phyloP scores from a whole-genome alignment of 2,329 filamentous ascomycete species.

The Fusarium poae region DNA sequence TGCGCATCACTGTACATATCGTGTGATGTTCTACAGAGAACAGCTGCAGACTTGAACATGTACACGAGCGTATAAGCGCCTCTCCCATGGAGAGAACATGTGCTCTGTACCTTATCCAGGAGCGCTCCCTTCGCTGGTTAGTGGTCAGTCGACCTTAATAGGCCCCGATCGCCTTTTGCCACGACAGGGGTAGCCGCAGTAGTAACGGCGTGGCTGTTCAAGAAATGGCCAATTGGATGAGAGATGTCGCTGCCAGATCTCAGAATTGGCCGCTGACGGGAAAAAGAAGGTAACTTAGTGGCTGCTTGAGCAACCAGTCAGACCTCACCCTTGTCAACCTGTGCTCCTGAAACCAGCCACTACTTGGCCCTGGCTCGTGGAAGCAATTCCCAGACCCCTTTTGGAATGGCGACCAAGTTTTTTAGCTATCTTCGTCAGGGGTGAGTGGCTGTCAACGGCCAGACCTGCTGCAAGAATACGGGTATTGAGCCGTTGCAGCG shows the following conservation, averaged over 20 bases:
- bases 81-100: background rate
- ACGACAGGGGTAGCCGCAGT: conserved; percentile 35
- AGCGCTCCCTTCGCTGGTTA: conserved; percentile 1
- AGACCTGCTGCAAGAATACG: conserved; percentile 30
- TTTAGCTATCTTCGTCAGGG: conserved; percentile 35
- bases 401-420: conserved; percentile 32
- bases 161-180: conserved; percentile 8
- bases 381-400: conserved; percentile 23
- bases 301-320: conserved; percentile 28
- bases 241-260: conserved; percentile 44
- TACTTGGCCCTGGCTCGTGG: conserved; percentile 36
- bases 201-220: conserved; percentile 31
- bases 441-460: conserved; percentile 32
- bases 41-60: conserved; percentile 8
- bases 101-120: background rate
- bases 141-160: background rate
- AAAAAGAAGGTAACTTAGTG: conserved; percentile 35
- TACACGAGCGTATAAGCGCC: conserved; percentile 29
- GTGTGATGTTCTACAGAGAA: conserved; percentile 20
- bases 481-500: conserved; percentile 24
- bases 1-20: background rate
- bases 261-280: conserved; percentile 32
- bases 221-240: conserved; percentile 40
- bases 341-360: conserved; percentile 49
- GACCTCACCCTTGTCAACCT: conserved; percentile 15